These are phyloP conservation scores for Monocercomonoides exilis DNA, from an alignment of 78 protist species.

Conservation along the genomic window DNA sequence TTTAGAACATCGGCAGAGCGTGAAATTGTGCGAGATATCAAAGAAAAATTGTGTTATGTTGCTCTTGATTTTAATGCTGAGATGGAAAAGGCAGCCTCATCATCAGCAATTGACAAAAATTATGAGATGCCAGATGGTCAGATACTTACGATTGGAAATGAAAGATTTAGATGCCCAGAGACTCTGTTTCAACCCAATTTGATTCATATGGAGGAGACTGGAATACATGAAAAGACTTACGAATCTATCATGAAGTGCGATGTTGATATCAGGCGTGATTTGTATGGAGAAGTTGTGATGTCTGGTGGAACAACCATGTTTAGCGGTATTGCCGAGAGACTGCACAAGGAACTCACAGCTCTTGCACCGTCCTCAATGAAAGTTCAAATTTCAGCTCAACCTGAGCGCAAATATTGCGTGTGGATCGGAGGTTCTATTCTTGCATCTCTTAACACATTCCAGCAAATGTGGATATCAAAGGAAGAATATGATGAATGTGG, in stretches of 20 bases:
- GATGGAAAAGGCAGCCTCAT: no score
- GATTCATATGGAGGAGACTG: slow-evolving; percentile 34
- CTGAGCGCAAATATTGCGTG: background rate
- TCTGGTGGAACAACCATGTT: slow-evolving; percentile 89
- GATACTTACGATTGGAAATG: slow-evolving; percentile 21
- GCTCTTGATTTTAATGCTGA: slow-evolving; percentile 28
- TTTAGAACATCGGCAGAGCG: slow-evolving; percentile 22
- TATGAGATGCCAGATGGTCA: slow-evolving; percentile 71
- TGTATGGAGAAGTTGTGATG: slow-evolving; percentile 77
- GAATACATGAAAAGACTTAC: slow-evolving; percentile 57
- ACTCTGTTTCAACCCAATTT: slow-evolving; percentile 40
- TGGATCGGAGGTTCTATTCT: slow-evolving; percentile 25
- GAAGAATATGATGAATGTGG: slow-evolving; percentile 9
- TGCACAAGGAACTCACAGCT: slow-evolving; percentile 56
- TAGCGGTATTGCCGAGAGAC: slow-evolving; percentile 74
- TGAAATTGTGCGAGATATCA: slow-evolving; percentile 43
- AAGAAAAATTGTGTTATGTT: slow-evolving; percentile 48
- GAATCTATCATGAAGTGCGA: slow-evolving; percentile 73
- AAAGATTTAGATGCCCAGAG: slow-evolving; percentile 41
- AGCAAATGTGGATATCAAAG: background rate
- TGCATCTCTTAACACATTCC: slow-evolving; percentile 17
- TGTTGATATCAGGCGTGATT: slow-evolving; percentile 78
- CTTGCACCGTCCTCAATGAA: no score
- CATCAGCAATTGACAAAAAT: slow-evolving; percentile 20
- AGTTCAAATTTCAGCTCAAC: no score